Evolutionary conservation across 2,329 filamentous ascomycete species (phyloP).

Genomic region (Aureobasidium lini): DNA sequence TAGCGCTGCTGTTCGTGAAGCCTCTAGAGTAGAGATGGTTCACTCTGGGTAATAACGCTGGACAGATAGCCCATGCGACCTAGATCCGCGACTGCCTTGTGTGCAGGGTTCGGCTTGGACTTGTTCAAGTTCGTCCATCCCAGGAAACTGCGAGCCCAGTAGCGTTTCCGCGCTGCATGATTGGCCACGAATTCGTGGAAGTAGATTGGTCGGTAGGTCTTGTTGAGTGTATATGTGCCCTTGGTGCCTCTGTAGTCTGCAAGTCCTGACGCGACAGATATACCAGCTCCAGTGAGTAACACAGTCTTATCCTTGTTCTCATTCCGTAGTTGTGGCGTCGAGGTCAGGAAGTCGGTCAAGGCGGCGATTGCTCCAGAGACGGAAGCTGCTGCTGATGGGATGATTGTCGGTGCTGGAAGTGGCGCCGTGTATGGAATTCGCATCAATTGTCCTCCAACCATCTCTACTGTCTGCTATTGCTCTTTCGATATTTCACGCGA

Average conservation of each 20-base stretch:
- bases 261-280: slow-evolving; percentile 86
- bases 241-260: slow-evolving; percentile 86
- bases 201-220: slow-evolving; percentile 84
- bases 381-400: slow-evolving; percentile 64
- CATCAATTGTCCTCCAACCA: slow-evolving; percentile 45
- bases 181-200: slow-evolving; percentile 77
- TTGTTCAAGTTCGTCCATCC: slow-evolving; percentile 79
- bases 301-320: slow-evolving; percentile 53
- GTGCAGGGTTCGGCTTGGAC: slow-evolving; percentile 71
- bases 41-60: slow-evolving; percentile 78
- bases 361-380: slow-evolving; percentile 68
- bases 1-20: background rate
- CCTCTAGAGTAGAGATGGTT: background rate
- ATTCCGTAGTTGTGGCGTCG: slow-evolving; percentile 34
- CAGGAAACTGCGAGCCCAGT: slow-evolving; percentile 92
- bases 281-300: slow-evolving; percentile 73
- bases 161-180: slow-evolving; percentile 82
- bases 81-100: slow-evolving; percentile 68
- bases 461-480: background rate
- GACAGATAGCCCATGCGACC: slow-evolving; percentile 64
- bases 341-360: slow-evolving; percentile 66
- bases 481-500: background rate
- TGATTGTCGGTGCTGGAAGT: slow-evolving; percentile 65
- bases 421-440: slow-evolving; percentile 87
- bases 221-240: slow-evolving; percentile 89